Base-by-base conservation (phyloP, 495 filamentous ascomycete species). In the Podospora appendiculata region DNA sequence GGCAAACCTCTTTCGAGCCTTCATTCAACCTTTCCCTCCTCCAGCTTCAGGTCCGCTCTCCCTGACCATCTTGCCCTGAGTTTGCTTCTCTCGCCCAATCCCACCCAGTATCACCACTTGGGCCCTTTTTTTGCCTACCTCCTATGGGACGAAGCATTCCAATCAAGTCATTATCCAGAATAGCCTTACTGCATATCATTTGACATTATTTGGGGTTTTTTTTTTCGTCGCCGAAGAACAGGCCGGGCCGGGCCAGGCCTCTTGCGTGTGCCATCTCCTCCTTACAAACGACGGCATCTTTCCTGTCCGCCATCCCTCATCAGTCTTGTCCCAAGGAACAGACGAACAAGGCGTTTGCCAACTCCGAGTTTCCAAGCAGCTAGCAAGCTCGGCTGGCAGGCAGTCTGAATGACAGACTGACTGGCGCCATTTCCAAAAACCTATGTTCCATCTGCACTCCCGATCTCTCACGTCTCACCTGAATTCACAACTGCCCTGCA, bases 101-200 rank as follows among this genome's bases (percentile, higher is more conserved):
- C 25, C 25, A 25, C 25, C 25, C 25, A 25, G 25, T 25, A 25
- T 5, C 25, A 25, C 25, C 25, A 25, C 5, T 25, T 25, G 25
- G 25, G 25, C 7, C 8, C 3, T 11, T 40, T 14, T 40, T 40
- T 50, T 48, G 34, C 45, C 52, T 39, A 40, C 36, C 47, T 45
- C 51, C 58, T 56, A 60, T 12, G 40, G 34, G 39, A 41, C 25
- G 25, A 25, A 25, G 25, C 25, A 25, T 25, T 25, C 51, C 19
- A 39, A 33, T 50, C 50, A 39, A 32, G 48, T 11, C 12, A 13
- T 32, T 43, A 45, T 16, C 35, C 8, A 16, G 32, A 41, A 9
- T 18, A 41, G 32, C 14, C 41, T 51, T 45, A 50, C 32, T 17
- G 32, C 51, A 14, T 32, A 55, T 52, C 39, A 32, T 55, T 57